Evolutionary conservation across 2,329 filamentous ascomycete species (phyloP), one percentile per base, ranked within the genome.

Genomic region (Blumeria hordei): DNA sequence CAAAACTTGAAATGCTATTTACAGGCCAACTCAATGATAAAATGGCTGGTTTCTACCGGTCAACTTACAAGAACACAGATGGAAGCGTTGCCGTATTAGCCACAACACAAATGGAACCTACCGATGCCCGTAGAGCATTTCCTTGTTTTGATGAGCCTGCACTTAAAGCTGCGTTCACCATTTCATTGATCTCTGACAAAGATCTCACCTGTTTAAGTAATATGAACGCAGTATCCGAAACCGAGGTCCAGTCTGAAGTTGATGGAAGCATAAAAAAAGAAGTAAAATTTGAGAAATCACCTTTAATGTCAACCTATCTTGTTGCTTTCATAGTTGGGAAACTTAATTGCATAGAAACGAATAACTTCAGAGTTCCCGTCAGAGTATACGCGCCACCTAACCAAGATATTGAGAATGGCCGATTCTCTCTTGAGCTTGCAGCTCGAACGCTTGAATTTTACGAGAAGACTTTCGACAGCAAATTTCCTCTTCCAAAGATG

Each of bases 11-110:
- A 64, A 78, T 88, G 63, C 81, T 76, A 61, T 94, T 93, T 69
- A 81, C 77, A 9, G 88, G 88, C 43, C 75, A 74, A 45, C 71
- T 94, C 64, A 94, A 94, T 68, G 85, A 94, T 67, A 90, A 92
- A 70, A 94, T 96, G 87, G 88, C 88, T 52, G 90, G 90, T 51
- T 96, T 96, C 76, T 96, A 96, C 71, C 80, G 90, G 57, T 94
- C 88, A 1, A 93, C 87, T 6, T 96, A 90, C 74, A 93, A 92
- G 73, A 81, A 79, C 58, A 70, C 77, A 52, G 80, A 92, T 64
- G 90, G 90, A 41, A 78, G 78, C 57, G 80, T 82, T 57, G 85
- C 84, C 61, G 83, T 88, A 66, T 74, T 96, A 65, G 90, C 88
- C 33, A 90, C 88, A 32, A 86, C 86, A 16, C 90, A 96, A 73